Evolutionary conservation across 257 asterid species (phyloP), one percentile per base, ranked within the genome.

Genomic region (Forsythia suspensa): DNA sequence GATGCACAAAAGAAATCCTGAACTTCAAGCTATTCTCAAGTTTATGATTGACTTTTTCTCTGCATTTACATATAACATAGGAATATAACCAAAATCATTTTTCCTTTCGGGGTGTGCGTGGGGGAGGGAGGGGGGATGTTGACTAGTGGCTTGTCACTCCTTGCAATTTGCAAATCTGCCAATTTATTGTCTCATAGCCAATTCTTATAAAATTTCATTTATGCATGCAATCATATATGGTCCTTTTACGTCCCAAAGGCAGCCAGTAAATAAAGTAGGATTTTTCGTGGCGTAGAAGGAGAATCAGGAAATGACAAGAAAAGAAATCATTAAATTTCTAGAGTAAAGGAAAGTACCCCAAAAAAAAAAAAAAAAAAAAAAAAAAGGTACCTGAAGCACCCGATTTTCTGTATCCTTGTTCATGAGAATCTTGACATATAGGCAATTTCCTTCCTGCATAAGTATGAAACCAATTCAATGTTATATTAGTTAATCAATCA

Each of bases 341-440:
- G 34, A 15, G 39, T 34, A 21, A 68, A 66, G 37, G 72, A 0
- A 65, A 38, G 43, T 20, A n/a, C n/a, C n/a, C n/a, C n/a, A n/a
- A n/a, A 55, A 0, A 1, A 0, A 29, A 29, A 1, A 29, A 29
- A 29, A 29, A 29, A 29, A 29, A 29, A 38, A 57, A 29, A 70
- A 6, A 21, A 61, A 24, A 70, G 82, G 66, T 80, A 95, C 99
- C 98, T 95, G 92, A 74, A 88, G 91, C 83, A 88, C 97, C 81
- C 80, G 86, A 82, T 84, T 80, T 69, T 92, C 91, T 67, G 92
- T 69, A 77, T 88, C 92, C 79, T 77, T 80, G 80, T 89, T 94
- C 97, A 89, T 83, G 68, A 95, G 96, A 83, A 95, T 85, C 83
- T 89, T 89, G 73, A 87, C 86, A 87, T 92, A 87, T 5, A 84